Base-by-base conservation (phyloP, 2,329 filamentous ascomycete species). In the Shiraia sp. region DNA sequence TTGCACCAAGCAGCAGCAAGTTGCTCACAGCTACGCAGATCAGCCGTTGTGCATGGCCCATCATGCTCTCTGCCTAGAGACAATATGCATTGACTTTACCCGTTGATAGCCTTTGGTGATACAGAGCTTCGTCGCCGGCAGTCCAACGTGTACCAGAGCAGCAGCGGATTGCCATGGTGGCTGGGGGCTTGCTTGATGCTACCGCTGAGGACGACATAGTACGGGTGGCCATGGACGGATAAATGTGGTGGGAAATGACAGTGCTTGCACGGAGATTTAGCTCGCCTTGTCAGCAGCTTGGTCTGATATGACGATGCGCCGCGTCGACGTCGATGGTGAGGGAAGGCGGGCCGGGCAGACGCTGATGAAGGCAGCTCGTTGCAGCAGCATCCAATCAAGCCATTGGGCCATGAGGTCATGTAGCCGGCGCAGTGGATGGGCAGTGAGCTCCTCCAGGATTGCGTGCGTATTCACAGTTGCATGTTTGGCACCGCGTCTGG, bases 241-340 rank as follows among this genome's bases (percentile, higher is more conserved):
- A 64, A 66, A 66, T 66, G 52, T 49, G 19, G 32, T 43, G 52
- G 47, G 50, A 56, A 53, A 61, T 49, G 42, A 51, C 41, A 43
- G 35, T 56, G 50, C 55, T 53, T 51, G 46, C 45, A 47, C 52
- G 53, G 46, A 54, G 51, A 40, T 49, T 60, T 51, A 37, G 35
- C 42, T 53, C 40, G 39, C 45, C 49, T 53, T 48, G 57, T 60
- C 56, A 59, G 47, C 48, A 42, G 13, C 23, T 34, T 45, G n/a
- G 39, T 43, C 23, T 40, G 40, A 47, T 40, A 44, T 36, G 43
- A 38, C 37, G 30, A 42, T 26, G 39, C 35, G 42, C n/a, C n/a
- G n/a, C n/a, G n/a, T n/a, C n/a, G n/a, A n/a, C 23, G 34, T 38
- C 40, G 42, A 33, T 40, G 40, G 36, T 24, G 38, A 43, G 50